Evolutionary conservation across 2,329 filamentous ascomycete genomes (phyloP).

Genomic region (Scorias spongiosa): DNA sequence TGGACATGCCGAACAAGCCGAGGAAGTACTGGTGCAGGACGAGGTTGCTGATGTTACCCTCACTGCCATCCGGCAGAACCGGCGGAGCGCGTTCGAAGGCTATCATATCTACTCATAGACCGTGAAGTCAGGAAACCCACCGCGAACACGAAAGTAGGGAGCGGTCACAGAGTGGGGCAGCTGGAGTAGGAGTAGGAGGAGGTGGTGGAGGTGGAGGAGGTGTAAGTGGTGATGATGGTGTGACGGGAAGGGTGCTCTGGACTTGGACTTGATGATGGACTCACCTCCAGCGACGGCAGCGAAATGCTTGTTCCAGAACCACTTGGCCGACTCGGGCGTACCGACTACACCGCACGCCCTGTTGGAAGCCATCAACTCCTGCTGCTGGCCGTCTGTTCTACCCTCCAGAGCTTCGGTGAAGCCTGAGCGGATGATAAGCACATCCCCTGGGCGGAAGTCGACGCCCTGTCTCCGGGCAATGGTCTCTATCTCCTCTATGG

Average conservation of each 20-base stretch:
- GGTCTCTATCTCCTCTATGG: constrained; percentile 27
- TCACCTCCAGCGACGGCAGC: constrained; percentile 35
- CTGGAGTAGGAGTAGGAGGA: too few species aligned
- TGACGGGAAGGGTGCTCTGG: background rate
- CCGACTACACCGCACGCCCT: constrained; percentile 28
- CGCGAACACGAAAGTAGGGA: too few species aligned
- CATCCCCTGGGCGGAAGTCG: constrained; percentile 35
- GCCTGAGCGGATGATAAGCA: constrained; percentile 41
- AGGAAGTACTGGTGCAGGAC: constrained; percentile 27
- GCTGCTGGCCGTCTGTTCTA: constrained; percentile 23
- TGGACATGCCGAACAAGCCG: constrained; percentile 27
- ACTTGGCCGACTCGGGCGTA: constrained; percentile 33
- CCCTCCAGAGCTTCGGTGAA: constrained; percentile 31
- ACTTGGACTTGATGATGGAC: background rate
- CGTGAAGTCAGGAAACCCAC: background rate
- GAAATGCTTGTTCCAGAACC: constrained; percentile 44
- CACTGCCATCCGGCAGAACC: constrained; percentile 8
- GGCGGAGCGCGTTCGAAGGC: constrained; percentile 32
- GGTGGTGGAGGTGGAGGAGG: too few species aligned
- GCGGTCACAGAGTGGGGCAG: too few species aligned
- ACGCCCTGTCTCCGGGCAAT: constrained; percentile 31
- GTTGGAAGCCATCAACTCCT: constrained; percentile 25
- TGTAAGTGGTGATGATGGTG: background rate
- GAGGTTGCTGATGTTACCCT: constrained; percentile 10
- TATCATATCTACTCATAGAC: constrained; percentile 28